Percentiles rank a stretch among this genome's conserved stretches.
Evolutionary conservation across 768 basidiomycete genomes (phyloP).

Genomic region (Pisolithus orientalis): DNA sequence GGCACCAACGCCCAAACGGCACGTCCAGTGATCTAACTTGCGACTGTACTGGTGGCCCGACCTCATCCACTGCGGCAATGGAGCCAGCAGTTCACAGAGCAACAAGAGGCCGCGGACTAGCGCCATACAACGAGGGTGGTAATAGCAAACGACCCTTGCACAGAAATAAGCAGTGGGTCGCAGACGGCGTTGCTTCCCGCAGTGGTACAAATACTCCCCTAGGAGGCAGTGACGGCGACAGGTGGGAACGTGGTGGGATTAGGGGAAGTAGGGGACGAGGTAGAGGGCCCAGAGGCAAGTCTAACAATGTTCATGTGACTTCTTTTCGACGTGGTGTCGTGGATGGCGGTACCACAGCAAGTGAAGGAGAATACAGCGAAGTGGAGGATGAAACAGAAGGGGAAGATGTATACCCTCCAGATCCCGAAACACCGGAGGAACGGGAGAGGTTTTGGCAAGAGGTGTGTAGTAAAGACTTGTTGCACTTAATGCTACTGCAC

Average conservation of each 20-base stretch:
- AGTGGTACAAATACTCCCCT: slow-evolving; percentile 30
- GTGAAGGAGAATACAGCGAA: slow-evolving; percentile 31
- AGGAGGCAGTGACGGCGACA: slow-evolving; percentile 39
- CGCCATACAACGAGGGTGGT: slow-evolving; percentile 13
- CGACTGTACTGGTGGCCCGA: background rate
- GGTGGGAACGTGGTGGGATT: slow-evolving; percentile 60
- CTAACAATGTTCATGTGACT: slow-evolving; percentile 36
- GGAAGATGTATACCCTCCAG: slow-evolving; percentile 38
- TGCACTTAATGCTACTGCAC: slow-evolving; percentile 14
- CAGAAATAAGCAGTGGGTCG: slow-evolving; percentile 60
- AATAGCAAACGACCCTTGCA: slow-evolving; percentile 28
- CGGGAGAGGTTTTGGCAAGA: slow-evolving; percentile 67
- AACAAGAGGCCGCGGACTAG: slow-evolving; percentile 19
- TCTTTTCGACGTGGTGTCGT: slow-evolving; percentile 20
- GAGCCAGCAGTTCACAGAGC: slow-evolving; percentile 17
- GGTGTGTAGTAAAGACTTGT: slow-evolving; percentile 36
- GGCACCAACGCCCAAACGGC: no score
- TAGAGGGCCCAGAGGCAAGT: slow-evolving; percentile 30
- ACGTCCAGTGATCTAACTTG: no score
- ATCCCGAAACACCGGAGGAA: slow-evolving; percentile 54
- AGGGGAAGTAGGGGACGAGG: slow-evolving; percentile 46
- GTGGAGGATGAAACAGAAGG: slow-evolving; percentile 27
- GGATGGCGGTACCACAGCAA: slow-evolving; percentile 26
- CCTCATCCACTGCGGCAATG: slow-evolving; percentile 17
- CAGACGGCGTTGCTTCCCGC: slow-evolving; percentile 31